Evolutionary conservation across 768 basidiomycete species (phyloP), one percentile per base, ranked within the genome.

Genomic region (Suillus hirtellus): DNA sequence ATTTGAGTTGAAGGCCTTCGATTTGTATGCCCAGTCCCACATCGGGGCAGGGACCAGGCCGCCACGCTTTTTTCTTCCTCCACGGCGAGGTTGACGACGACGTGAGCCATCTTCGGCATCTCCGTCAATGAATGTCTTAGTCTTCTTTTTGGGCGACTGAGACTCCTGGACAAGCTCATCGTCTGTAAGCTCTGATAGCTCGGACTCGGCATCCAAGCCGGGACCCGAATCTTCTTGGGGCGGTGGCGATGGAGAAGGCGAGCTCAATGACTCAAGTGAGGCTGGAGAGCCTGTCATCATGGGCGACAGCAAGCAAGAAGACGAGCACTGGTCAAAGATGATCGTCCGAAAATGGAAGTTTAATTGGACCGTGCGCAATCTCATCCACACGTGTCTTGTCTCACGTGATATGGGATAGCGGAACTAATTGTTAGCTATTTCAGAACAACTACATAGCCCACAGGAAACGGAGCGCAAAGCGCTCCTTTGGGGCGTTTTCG

Each of bases 11-110:
- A 66, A 77, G 63, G 62, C 72, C 56, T 64, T 65, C 74, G 56
- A 76, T 80, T 85, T 86, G 68, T 82, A 82, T 15, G 87, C 90
- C 92, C 92, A 94, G 31, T 84, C 90, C 92, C 92, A 93, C 90
- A 93, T 93, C 60, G 85, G 85, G 42, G 87, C 87, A 35, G 92
- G 90, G 1, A 91, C 87, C 64, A 92, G 80, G 61, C 87, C 88
- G 68, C 87, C 84, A 59, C 87, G 82, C 70, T 86, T 85, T 73
- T 78, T 82, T 65, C 81, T 75, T 70, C 71, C 21, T 70, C 69
- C 34, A 69, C 66, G 65, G 70, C 67, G 62, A 60, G 64, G 58
- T 58, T 67, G 61, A 58, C 72, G 64, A 44, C 65, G 64, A 66
- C 64, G n/a, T 46, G 62, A 56, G 56, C 52, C 5, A 19, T 42